Evolutionary conservation across 2,329 filamentous ascomycete species (phyloP).

Genomic region (Cladosporium cucumerinum): DNA sequence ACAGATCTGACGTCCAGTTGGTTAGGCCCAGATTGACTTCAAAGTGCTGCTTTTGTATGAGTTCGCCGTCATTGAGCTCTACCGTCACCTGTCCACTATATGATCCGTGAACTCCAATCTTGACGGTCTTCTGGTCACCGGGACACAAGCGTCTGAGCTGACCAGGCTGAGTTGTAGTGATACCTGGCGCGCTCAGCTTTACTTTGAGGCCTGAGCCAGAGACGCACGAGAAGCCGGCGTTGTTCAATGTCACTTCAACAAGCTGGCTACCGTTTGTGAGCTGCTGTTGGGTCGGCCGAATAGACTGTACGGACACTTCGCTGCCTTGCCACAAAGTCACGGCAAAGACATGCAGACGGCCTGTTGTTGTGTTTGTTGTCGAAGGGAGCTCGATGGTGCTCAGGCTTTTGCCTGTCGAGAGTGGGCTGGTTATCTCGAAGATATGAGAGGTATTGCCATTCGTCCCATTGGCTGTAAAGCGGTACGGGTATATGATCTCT

Average conservation of each 20-base stretch:
- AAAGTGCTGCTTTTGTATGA: conserved; percentile 9
- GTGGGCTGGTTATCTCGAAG: conserved; percentile 37
- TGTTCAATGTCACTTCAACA: conserved; percentile 31
- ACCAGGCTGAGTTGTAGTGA: conserved; percentile 30
- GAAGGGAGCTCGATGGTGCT: conserved; percentile 33
- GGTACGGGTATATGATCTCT: conserved; percentile 41
- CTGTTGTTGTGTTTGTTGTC: conserved; percentile 28
- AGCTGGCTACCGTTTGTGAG: conserved; percentile 31
- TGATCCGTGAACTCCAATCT: conserved; percentile 31
- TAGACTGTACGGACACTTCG: conserved; percentile 30
- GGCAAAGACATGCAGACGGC: conserved; percentile 36
- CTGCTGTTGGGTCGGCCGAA: conserved; percentile 37
- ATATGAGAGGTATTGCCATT: conserved; percentile 34
- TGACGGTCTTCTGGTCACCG: conserved; percentile 33
- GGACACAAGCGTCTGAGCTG: conserved; percentile 33
- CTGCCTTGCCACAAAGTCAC: conserved; percentile 24
- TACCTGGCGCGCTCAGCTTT: conserved; percentile 24
- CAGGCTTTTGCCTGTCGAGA: conserved; percentile 37
- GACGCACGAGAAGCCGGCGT: conserved; percentile 27
- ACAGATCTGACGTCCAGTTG: neutral
- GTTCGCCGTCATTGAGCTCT: conserved; percentile 22
- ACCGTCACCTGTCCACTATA: conserved; percentile 18
- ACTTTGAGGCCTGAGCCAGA: conserved; percentile 27
- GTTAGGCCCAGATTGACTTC: conserved; percentile 3
- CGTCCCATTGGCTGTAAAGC: conserved; percentile 33